phyloP scores from a whole-genome alignment of 1,284 basidiomycete genomes.

The Tilletia indica region DNA sequence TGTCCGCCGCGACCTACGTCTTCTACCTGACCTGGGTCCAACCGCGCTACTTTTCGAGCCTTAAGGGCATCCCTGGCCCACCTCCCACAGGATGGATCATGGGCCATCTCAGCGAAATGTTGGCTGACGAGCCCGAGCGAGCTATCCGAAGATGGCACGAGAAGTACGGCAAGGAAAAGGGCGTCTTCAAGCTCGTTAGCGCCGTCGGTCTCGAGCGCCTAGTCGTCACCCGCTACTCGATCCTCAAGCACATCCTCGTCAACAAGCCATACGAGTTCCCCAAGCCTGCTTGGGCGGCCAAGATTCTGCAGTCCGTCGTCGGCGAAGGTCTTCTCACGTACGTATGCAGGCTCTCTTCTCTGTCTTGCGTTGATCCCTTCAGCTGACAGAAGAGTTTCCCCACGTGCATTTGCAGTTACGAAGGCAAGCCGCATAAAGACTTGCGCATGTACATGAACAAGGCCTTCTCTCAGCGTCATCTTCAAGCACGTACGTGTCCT shows the following conservation, averaged over 20 bases:
- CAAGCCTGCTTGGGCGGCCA: constrained; percentile 33
- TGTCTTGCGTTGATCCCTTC: not conserved
- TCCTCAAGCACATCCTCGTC: constrained; percentile 35
- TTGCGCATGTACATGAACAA: constrained; percentile 47
- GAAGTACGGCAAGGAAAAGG: constrained; percentile 24
- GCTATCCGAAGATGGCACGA: constrained; percentile 28
- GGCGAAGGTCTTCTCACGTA: constrained; percentile 41
- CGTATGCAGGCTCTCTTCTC: constrained; percentile 1
- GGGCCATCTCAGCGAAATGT: constrained; percentile 33
- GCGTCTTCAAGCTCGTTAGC: constrained; percentile 30
- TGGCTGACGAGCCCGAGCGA: constrained; percentile 27
- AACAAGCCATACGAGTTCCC: constrained; percentile 37
- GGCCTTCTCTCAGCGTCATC: constrained; percentile 39
- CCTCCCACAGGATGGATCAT: constrained; percentile 27
- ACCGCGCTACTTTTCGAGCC: constrained; percentile 31
- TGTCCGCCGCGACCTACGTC: constrained; percentile 16
- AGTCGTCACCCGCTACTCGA: constrained; percentile 30
- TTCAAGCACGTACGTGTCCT: constrained; percentile 29
- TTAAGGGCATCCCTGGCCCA: constrained; percentile 35
- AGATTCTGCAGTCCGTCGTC: constrained; percentile 33
- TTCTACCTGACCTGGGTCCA: constrained; percentile 32
- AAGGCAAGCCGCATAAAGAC: constrained; percentile 39
- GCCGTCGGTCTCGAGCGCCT: constrained; percentile 33
- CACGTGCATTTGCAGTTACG: not conserved
- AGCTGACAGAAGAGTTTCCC: not conserved